phyloP scores from a whole-genome alignment of 257 asterid genomes.

The Henckelia pumila region DNA sequence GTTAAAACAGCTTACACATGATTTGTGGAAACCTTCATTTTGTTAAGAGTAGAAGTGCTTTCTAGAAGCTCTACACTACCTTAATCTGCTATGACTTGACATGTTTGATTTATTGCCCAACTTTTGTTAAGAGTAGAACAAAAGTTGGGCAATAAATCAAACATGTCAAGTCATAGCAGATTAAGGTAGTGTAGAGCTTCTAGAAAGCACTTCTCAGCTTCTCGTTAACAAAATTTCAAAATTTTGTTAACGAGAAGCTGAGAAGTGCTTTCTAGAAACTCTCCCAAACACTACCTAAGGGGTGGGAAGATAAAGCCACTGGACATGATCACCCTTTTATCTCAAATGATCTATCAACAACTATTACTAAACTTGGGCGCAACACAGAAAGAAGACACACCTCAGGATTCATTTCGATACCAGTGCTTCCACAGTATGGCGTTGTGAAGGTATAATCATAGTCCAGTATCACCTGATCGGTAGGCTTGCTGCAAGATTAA shows the following conservation, averaged over 20 bases:
- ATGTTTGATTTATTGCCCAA: neutral
- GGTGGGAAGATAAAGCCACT: neutral
- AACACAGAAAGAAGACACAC: slow-evolving; percentile 42
- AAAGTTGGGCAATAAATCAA: neutral
- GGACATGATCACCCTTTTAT: slow-evolving; percentile 15
- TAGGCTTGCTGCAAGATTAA: slow-evolving; percentile 65
- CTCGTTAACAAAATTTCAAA: too few relatives aligned
- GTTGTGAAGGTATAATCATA: slow-evolving; percentile 98
- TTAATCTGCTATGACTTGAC: slow-evolving; percentile 18
- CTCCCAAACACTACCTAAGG: too few relatives aligned
- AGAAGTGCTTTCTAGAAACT: too few relatives aligned
- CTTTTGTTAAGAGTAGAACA: neutral
- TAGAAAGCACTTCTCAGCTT: too few relatives aligned
- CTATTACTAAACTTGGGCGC: slow-evolving; percentile 23
- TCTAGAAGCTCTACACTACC: too few relatives aligned
- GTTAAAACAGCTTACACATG: slow-evolving; percentile 9
- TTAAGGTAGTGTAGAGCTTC: too few relatives aligned
- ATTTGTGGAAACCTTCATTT: slow-evolving; percentile 8
- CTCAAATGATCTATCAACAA: slow-evolving; percentile 15
- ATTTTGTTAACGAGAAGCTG: too few relatives aligned
- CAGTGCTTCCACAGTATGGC: slow-evolving; percentile 77
- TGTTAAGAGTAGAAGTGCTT: too few relatives aligned
- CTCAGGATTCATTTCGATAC: slow-evolving; percentile 51
- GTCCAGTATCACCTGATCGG: slow-evolving; percentile 83
- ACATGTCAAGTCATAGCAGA: slow-evolving; percentile 19